A percentile compares a stretch with the other conserved stretches of the same genome.
Evolutionary conservation across 2,329 filamentous ascomycete species (phyloP).

Genomic region (Boeremia lycopersici): DNA sequence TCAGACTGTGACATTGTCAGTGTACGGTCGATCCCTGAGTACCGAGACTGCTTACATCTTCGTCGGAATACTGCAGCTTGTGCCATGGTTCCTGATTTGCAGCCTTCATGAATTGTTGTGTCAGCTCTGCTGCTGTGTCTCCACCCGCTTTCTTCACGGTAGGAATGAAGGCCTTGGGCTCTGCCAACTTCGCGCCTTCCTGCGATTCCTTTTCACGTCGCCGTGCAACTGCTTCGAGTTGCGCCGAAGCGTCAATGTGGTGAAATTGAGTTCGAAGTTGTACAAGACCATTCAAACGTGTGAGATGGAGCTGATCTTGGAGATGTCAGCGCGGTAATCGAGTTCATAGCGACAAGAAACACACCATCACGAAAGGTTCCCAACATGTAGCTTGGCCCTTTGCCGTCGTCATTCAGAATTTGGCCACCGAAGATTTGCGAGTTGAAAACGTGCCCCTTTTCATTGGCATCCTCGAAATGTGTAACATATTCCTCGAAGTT

Average conservation of each 20-base stretch:
- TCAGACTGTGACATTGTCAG: slow-evolving; percentile 53
- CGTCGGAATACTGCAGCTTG: slow-evolving; percentile 78
- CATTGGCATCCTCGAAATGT: slow-evolving; percentile 66
- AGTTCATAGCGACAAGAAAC: slow-evolving; percentile 30
- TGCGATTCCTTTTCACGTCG: slow-evolving; percentile 54
- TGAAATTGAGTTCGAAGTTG: slow-evolving; percentile 91
- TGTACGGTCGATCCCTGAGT: not conserved
- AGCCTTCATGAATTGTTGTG: slow-evolving; percentile 74
- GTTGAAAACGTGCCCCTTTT: slow-evolving; percentile 73
- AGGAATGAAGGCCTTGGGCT: slow-evolving; percentile 81
- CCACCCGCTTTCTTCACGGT: slow-evolving; percentile 79
- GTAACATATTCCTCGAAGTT: slow-evolving; percentile 63
- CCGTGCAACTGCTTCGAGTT: slow-evolving; percentile 65
- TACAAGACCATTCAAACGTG: slow-evolving; percentile 79
- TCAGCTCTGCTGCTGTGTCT: slow-evolving; percentile 70
- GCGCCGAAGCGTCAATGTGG: slow-evolving; percentile 83
- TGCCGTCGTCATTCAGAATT: slow-evolving; percentile 70
- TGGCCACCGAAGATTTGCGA: slow-evolving; percentile 87
- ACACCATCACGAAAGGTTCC: slow-evolving; percentile 85
- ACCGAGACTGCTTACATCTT: slow-evolving; percentile 60
- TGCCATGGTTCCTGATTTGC: slow-evolving; percentile 87
- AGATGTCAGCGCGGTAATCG: slow-evolving; percentile 9
- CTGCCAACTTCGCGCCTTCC: slow-evolving; percentile 52
- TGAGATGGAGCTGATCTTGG: slow-evolving; percentile 82
- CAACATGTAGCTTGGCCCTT: slow-evolving; percentile 81